Evolutionary conservation across 139 green algal genomes (phyloP), one percentile per base, ranked within the genome.

Genomic region (Spirogloea muscicola): DNA sequence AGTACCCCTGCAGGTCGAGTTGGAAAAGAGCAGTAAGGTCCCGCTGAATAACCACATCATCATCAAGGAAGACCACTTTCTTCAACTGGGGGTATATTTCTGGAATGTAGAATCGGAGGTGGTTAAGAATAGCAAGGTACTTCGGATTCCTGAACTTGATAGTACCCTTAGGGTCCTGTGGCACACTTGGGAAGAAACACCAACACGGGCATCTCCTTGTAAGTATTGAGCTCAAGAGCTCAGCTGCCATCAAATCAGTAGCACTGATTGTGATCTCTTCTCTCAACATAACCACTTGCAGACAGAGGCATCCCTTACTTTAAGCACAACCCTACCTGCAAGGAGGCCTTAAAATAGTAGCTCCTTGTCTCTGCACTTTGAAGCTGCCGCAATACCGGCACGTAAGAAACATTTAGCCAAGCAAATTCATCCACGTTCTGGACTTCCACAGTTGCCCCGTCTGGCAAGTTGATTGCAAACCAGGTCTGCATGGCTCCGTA

Each of bases 321-420:
- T n/a, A n/a, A n/a, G n/a, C n/a, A n/a, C n/a, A n/a, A n/a, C n/a
- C 52, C 9, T 33, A 62, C 52, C 52, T 70, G 6, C 44, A 70
- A 31, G 60, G 65, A 70, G 31, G 65, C 65, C 13, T 70, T 75
- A 42, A 80, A 80, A 62, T 80, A 80, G 64, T 78, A 80, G 9
- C 37, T 49, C 36, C 76, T 39, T 18, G 34, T 49, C 31, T 21
- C 33, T 29, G 68, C 18, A 34, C 64, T 42, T 42, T 80, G 60
- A 61, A 80, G 49, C 57, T 80, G 72, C 2, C 46, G 27, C 59
- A 80, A 5, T 9, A 80, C 72, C 7, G 72, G 72, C 18, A 25
- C 46, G 63, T 80, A 80, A 33, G 34, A 67, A 2, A 62, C 59
- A 29, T 80, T 80, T 9, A 80, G 48, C 36, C 69, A 80, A 33